Evolutionary conservation across 2,329 filamentous ascomycete species (phyloP), one percentile per base, ranked within the genome.

Genomic region (Pseudogymnoascus sp.): DNA sequence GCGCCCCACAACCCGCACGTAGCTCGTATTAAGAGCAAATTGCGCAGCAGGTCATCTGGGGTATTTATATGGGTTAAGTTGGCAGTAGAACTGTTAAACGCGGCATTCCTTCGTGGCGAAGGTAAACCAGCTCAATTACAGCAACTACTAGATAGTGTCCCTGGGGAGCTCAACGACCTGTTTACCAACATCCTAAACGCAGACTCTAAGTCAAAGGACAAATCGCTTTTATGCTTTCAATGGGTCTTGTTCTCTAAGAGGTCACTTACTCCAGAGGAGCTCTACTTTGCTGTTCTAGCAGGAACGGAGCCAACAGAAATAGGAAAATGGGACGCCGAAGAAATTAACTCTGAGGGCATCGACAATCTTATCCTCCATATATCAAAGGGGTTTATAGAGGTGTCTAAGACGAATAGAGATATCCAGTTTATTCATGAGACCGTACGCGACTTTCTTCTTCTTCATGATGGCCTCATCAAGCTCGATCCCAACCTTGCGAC

Each of bases 161-260:
- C 77, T 1, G 58, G 61, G 7, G 71, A 72, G 0, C 70, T 86
- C 0, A 67, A 73, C 36, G 71, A 79, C 0, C 66, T 86, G 0
- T 85, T 87, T 63, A 72, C 71, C 2, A 71, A 81, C 13, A 80
- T 85, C 0, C 61, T 85, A 1, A 75, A 62, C 0, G 74, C 80
- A 13, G 81, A 86, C 59, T n/a, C 15, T 61, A 0, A 37, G 72
- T 73, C 81, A 4, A 69, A 71, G 54, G 70, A 77, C 0, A 70
- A 74, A 0, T 64, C 84, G 0, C 61, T 75, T 0, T 64, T 81
- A 0, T 83, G 77, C 31, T 63, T 86, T 0, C 75, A 79, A 17
- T 85, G 79, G 78, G 72, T 86, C 0, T 71, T 86, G 0, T 84
- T 76, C 24, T 74, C 83, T 0, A 71, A 68, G 6, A 64, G 70